Base-by-base conservation (phyloP, 2,329 filamentous ascomycete genomes). In the Chrysosporium keratinophilum region DNA sequence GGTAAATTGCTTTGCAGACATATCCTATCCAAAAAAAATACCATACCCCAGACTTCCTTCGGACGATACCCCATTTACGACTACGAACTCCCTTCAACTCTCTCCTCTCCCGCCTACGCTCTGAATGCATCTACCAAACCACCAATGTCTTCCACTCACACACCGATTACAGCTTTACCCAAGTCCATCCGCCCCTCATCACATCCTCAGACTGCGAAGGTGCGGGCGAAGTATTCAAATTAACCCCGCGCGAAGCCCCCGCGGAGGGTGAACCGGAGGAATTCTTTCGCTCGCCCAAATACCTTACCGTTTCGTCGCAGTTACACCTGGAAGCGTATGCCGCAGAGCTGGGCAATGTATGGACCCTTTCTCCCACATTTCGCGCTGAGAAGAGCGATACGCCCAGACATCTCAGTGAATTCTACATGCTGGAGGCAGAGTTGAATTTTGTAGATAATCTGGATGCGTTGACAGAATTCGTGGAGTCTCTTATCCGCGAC, bases 351-450 rank as follows among this genome's bases (percentile, higher is more conserved):
- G 88, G 88, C 39, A 88, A 86, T 62, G 93, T 97, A 6, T 98
- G 93, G 90, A 87, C 90, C 1, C 73, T 98, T 10, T 93, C 90
- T 3, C 93, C 93, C 2, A 94, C 89, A 0, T 98, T 98, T 66
- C 82, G 93, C 37, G 93, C 93, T 3, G 93, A 96, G 69, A 84
- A 83, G 65, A 96, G 89, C 69, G 90, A 97, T 65, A 97, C 93
- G 0, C 84, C 89, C 5, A 83, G 93, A 28, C 93, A 98, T 70
- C 76, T 98, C 57, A 95, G 88, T 73, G 93, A 98, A 66, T 97
- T 98, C 64, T 97, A 97, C 72, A 97, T 98, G 93, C 79, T 98
- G 1, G 93, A 98, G 70, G 90, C 84, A 14, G 93, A 98, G 69
- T 75, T 90, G 66, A 84, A 82, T 63, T 95, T 95, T 67, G 79